These are phyloP conservation scores for Irpex sp. DNA, from an alignment of 1,284 basidiomycete genomes.

Conservation along the genomic window DNA sequence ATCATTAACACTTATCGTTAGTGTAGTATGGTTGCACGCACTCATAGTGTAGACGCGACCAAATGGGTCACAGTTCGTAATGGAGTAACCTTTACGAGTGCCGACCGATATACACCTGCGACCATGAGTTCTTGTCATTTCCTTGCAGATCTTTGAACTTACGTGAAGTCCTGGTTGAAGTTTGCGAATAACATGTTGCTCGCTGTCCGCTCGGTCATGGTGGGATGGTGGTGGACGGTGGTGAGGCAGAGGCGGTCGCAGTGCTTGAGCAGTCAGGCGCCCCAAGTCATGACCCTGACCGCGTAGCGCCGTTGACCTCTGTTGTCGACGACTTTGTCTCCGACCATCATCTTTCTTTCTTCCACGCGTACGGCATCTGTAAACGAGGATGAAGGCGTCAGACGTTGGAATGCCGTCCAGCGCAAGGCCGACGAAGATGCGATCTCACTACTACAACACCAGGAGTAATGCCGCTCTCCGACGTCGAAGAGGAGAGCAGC, in stretches of 20 bases:
- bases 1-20: not conserved
- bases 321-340: not conserved
- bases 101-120: conserved; percentile 89
- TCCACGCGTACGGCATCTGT: not conserved
- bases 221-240: not conserved
- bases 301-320: conserved; percentile 2
- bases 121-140: conserved; percentile 10
- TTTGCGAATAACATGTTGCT: conserved; percentile 77
- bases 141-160: conserved; percentile 25
- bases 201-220: conserved; percentile 35
- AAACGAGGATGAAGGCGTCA: not conserved
- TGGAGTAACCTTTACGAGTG: conserved; percentile 93
- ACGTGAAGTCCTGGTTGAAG: conserved; percentile 89
- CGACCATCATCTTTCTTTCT: not conserved
- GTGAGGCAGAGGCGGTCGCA: not conserved
- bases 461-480: not conserved
- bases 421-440: not conserved
- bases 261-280: not conserved
- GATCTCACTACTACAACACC: not conserved
- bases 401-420: not conserved
- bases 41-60: conserved; percentile 94
- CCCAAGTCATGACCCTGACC: not conserved
- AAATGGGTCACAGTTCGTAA: conserved; percentile 98
- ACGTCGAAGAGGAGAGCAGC: not conserved
- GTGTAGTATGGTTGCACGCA: conserved; percentile 37